A percentile compares a stretch with the other conserved stretches of the same genome.
Evolutionary conservation across 352 stramenopile genomes (phyloP).

Genomic region (Globisporangium nodosum): DNA sequence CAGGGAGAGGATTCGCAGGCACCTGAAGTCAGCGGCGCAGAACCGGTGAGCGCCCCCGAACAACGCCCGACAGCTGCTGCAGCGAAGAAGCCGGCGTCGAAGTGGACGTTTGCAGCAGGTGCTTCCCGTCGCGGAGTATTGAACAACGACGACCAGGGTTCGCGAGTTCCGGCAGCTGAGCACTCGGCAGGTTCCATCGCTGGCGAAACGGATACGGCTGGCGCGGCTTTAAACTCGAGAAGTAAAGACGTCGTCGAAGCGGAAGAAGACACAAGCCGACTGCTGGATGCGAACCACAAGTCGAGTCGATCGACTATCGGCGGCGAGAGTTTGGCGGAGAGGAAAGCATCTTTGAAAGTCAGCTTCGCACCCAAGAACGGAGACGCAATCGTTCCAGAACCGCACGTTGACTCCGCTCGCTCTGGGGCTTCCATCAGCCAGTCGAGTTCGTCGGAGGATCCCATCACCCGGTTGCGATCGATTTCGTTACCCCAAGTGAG

Average conservation of each 20-base stretch:
- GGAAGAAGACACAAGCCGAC: not conserved
- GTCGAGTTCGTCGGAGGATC: not conserved
- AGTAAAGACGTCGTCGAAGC: not conserved
- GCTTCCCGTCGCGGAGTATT: not conserved
- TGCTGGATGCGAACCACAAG: not conserved
- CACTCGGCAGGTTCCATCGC: not conserved
- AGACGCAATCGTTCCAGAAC: not conserved
- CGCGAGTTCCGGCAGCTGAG: no score
- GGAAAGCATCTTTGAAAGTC: conserved; percentile 11
- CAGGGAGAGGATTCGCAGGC: not conserved
- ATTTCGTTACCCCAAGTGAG: conserved; percentile 7
- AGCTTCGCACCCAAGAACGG: conserved; percentile 11
- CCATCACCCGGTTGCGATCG: conserved; percentile 7
- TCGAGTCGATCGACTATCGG: conserved; percentile 2
- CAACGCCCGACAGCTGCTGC: not conserved
- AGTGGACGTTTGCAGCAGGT: not conserved
- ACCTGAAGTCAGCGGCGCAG: not conserved
- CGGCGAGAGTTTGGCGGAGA: conserved; percentile 2
- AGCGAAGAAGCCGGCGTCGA: not conserved
- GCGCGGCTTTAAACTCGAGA: conserved; percentile 5
- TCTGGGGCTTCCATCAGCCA: not conserved
- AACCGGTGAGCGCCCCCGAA: no score
- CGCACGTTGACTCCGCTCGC: no score
- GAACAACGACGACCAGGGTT: not conserved
- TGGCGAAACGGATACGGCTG: conserved; percentile 5